A percentile compares a stretch with the other conserved stretches of the same genome.
These are phyloP conservation scores for Lipomyces oligophaga DNA, from an alignment of 805 yeast genomes.

Conservation along the genomic window DNA sequence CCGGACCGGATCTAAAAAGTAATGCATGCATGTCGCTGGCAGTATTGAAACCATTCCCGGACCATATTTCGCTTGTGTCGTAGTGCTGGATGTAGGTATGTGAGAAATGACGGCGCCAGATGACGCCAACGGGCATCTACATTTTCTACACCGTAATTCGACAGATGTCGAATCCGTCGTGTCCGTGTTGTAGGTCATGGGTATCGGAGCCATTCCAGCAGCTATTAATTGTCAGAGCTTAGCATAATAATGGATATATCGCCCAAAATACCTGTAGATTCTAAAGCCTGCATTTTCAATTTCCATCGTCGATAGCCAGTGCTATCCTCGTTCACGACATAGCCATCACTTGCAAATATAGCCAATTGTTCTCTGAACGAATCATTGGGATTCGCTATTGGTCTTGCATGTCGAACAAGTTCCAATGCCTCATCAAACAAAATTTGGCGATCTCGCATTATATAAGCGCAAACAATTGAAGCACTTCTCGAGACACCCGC, in stretches of 20 bases:
- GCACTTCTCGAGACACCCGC: conserved; percentile 93
- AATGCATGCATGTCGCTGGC: conserved; percentile 65
- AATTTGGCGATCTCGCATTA: conserved; percentile 72
- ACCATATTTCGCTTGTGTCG: conserved; percentile 15
- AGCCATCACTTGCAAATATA: conserved; percentile 50
- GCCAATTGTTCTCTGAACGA: conserved; percentile 70
- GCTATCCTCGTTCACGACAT: conserved; percentile 32
- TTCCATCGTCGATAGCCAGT: conserved; percentile 43
- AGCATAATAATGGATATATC: no score
- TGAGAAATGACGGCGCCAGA: conserved; percentile 66
- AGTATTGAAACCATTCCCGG: conserved; percentile 28
- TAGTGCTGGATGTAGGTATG: conserved; percentile 10
- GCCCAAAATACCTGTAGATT: conserved; percentile 38
- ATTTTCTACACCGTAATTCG: conserved; percentile 68
- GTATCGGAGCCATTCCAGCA: conserved; percentile 30
- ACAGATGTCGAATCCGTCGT: conserved; percentile 12
- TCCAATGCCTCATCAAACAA: conserved; percentile 59
- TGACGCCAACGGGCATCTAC: conserved; percentile 66
- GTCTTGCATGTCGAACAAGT: conserved; percentile 66
- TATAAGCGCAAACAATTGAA: conserved; percentile 79
- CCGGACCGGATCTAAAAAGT: conserved; percentile 77
- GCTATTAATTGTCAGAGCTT: no score
- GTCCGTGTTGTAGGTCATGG: conserved; percentile 45
- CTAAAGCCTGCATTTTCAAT: conserved; percentile 35
- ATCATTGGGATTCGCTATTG: conserved; percentile 63